phyloP scores from a whole-genome alignment of 2,329 filamentous ascomycete species.

The Apiospora hydei region DNA sequence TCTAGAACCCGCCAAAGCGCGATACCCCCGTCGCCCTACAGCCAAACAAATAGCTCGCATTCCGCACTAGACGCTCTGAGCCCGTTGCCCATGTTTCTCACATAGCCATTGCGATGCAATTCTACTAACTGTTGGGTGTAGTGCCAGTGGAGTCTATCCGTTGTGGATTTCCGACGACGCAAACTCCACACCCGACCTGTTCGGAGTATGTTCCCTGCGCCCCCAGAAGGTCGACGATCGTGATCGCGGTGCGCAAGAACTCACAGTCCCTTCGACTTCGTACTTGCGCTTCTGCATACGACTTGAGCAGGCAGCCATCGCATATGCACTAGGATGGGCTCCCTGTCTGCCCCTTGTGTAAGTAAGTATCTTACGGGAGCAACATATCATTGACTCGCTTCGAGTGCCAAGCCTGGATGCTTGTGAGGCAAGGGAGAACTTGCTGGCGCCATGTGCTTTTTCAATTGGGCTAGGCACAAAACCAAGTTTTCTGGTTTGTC shows the following conservation, averaged over 20 bases:
- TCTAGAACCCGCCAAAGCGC: constrained; percentile 14
- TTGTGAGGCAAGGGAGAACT: neutral
- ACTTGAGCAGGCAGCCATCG: neutral
- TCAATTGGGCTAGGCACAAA: constrained; percentile 3
- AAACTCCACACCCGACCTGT: neutral
- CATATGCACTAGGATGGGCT: neutral
- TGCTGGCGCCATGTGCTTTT: constrained; percentile 3
- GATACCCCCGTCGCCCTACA: neutral
- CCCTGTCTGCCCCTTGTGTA: neutral
- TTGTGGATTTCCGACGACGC: neutral
- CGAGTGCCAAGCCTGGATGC: neutral
- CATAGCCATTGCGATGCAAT: neutral
- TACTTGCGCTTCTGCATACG: neutral
- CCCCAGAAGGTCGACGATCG: neutral
- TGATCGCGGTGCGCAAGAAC: neutral
- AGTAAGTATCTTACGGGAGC: neutral
- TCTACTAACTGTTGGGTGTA: neutral
- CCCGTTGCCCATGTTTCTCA: neutral
- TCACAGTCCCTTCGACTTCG: neutral
- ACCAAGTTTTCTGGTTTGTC: neutral
- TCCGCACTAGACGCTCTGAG: neutral
- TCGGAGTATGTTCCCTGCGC: constrained; percentile 3
- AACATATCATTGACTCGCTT: neutral
- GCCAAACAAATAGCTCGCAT: neutral
- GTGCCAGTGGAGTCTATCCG: constrained; percentile 7